A percentile compares a stretch with the other conserved stretches of the same genome.
phyloP scores from a whole-genome alignment of 805 yeast species.

The Candida easanensis region DNA sequence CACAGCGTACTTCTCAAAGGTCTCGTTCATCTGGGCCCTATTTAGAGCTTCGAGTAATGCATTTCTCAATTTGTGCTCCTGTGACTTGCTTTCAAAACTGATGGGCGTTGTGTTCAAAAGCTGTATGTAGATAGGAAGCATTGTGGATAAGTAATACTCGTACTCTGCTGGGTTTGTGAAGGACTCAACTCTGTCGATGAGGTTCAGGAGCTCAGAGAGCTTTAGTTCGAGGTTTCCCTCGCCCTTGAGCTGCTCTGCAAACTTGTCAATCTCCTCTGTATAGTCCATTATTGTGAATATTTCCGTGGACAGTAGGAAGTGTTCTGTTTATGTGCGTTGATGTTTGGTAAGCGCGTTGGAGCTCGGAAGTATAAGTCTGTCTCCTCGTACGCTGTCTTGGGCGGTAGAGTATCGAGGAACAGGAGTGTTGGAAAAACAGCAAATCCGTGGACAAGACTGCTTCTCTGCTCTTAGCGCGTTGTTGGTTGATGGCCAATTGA shows the following conservation, averaged over 20 bases:
- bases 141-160: slow-evolving; percentile 63
- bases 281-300: slow-evolving; percentile 30
- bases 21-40: slow-evolving; percentile 78
- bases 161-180: slow-evolving; percentile 81
- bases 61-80: slow-evolving; percentile 76
- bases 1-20: slow-evolving; percentile 67
- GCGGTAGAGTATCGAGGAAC: too few relatives aligned
- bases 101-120: slow-evolving; percentile 67
- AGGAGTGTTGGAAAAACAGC: too few relatives aligned
- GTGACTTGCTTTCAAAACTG: slow-evolving; percentile 61
- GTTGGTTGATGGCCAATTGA: not conserved
- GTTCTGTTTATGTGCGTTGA: not conserved
- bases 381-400: not conserved
- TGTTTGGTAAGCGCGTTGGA: not conserved
- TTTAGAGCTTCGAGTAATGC: slow-evolving; percentile 75
- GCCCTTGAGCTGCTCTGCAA: slow-evolving; percentile 58
- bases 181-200: slow-evolving; percentile 83
- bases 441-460: not conserved
- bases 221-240: slow-evolving; percentile 55
- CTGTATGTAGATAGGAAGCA: slow-evolving; percentile 67
- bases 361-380: not conserved
- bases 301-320: not conserved
- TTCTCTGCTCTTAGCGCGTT: not conserved
- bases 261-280: slow-evolving; percentile 57
- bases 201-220: slow-evolving; percentile 72